These are phyloP conservation scores for Mycogone perniciosa DNA, from an alignment of 2,329 filamentous ascomycete genomes.

Conservation along the genomic window DNA sequence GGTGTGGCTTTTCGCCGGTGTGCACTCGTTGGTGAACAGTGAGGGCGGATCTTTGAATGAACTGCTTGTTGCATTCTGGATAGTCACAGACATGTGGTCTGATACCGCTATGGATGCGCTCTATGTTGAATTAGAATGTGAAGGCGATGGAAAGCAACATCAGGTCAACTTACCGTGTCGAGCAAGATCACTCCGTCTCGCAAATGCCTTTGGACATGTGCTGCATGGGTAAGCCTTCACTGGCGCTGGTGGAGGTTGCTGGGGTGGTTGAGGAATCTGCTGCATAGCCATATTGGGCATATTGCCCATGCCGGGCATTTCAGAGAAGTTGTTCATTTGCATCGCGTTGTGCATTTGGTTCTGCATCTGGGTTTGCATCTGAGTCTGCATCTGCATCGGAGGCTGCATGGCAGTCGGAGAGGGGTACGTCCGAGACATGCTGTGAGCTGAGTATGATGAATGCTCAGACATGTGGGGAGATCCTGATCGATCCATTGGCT, in stretches of 20 bases:
- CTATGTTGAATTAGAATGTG: constrained; percentile 44
- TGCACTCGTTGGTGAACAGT: constrained; percentile 95
- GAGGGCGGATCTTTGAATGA: constrained; percentile 92
- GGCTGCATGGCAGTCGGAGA: constrained; percentile 48
- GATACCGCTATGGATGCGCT: constrained; percentile 90
- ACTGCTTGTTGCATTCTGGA: constrained; percentile 85
- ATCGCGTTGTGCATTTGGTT: constrained; percentile 37
- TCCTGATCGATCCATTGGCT: constrained; percentile 46
- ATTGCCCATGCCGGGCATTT: constrained; percentile 28
- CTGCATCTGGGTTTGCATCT: constrained; percentile 36
- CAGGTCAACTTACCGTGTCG: constrained; percentile 64
- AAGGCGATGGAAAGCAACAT: neutral
- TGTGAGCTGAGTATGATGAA: constrained; percentile 49
- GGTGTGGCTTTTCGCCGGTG: constrained; percentile 96
- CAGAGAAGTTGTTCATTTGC: constrained; percentile 34
- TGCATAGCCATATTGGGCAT: constrained; percentile 34
- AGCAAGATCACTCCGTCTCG: constrained; percentile 85
- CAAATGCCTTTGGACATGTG: constrained; percentile 87
- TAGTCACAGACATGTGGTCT: constrained; percentile 90
- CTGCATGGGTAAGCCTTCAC: constrained; percentile 78
- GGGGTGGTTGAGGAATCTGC: constrained; percentile 28
- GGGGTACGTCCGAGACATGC: constrained; percentile 44
- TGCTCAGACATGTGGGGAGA: constrained; percentile 56
- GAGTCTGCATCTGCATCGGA: constrained; percentile 40
- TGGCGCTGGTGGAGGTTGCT: constrained; percentile 31